Evolutionary conservation across 805 yeast genomes (phyloP).

Genomic region (Saccharomyces jurei): DNA sequence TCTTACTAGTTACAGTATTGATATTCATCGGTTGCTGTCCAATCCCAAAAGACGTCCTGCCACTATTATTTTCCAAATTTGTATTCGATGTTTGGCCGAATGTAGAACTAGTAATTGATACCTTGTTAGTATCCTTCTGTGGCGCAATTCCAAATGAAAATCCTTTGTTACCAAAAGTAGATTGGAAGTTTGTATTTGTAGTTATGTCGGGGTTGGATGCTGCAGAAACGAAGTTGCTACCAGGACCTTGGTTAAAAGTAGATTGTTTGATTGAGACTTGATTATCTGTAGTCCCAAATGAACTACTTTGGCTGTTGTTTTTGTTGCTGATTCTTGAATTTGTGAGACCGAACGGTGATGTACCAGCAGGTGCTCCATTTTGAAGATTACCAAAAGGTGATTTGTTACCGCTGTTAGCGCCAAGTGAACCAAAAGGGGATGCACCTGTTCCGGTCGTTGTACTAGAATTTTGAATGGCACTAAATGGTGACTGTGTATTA

Average conservation of each 20-base stretch:
- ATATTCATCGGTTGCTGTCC: not conserved
- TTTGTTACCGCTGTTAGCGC: not conserved
- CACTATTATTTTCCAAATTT: not conserved
- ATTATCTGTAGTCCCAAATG: not conserved
- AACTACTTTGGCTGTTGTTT: not conserved
- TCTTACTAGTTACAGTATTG: not conserved
- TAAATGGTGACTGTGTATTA: constrained; percentile 8
- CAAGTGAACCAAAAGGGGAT: constrained; percentile 5
- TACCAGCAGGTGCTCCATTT: constrained; percentile 4
- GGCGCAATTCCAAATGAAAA: not conserved
- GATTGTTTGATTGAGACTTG: not conserved
- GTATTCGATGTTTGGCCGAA: not conserved
- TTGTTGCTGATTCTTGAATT: not conserved
- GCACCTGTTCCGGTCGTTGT: constrained; percentile 3
- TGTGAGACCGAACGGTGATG: constrained; percentile 5
- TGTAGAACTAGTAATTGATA: not conserved
- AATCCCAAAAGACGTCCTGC: not conserved
- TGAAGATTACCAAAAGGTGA: constrained; percentile 9
- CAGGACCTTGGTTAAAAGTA: not conserved
- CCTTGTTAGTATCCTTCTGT: not conserved
- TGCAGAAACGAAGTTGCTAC: not conserved
- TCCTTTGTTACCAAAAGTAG: not conserved
- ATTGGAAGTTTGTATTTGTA: not conserved
- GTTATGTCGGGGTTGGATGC: not conserved
- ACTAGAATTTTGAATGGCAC: constrained; percentile 10